phyloP scores from a whole-genome alignment of 2,329 filamentous ascomycete genomes.

The Thielaviopsis euricoi region DNA sequence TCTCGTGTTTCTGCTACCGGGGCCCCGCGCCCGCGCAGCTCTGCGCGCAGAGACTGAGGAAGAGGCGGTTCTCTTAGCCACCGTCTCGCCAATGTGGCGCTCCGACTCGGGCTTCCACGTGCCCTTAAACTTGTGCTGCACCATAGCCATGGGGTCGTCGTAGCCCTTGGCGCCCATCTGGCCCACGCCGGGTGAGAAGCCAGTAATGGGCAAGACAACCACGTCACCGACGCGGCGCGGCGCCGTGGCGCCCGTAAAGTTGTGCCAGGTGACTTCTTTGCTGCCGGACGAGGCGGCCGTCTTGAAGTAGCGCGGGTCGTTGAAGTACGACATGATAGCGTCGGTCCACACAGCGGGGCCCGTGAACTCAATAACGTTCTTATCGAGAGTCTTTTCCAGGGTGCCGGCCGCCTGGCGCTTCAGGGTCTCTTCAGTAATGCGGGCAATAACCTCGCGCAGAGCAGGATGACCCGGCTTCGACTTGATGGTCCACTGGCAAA shows the following conservation, averaged over 20 bases:
- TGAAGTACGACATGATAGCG: conserved; percentile 80
- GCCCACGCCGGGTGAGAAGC: conserved; percentile 85
- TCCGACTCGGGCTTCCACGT: conserved; percentile 62
- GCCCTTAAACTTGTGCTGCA: conserved; percentile 96
- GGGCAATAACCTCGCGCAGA: conserved; percentile 69
- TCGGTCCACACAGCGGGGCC: conserved; percentile 94
- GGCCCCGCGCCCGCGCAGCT: neutral
- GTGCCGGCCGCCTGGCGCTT: conserved; percentile 51
- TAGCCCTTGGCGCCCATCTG: conserved; percentile 84
- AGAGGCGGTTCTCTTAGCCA: neutral
- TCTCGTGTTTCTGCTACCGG: neutral
- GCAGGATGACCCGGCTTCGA: conserved; percentile 87
- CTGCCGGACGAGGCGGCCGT: conserved; percentile 50
- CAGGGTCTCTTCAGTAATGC: conserved; percentile 71
- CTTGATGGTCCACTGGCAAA: conserved; percentile 99
- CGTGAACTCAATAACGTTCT: conserved; percentile 81
- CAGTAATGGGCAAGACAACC: conserved; percentile 84
- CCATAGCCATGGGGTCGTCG: conserved; percentile 92
- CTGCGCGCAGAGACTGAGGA: too few relatives aligned
- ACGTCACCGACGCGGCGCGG: conserved; percentile 87
- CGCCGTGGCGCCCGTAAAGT: conserved; percentile 75
- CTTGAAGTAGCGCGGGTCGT: conserved; percentile 66
- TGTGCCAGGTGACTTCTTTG: conserved; percentile 68
- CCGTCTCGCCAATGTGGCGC: conserved; percentile 45
- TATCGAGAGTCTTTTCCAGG: conserved; percentile 40